A percentile compares a stretch with the other conserved stretches of the same genome.
phyloP scores from a whole-genome alignment of 1,284 basidiomycete genomes.

The Leccinum solheimii region DNA sequence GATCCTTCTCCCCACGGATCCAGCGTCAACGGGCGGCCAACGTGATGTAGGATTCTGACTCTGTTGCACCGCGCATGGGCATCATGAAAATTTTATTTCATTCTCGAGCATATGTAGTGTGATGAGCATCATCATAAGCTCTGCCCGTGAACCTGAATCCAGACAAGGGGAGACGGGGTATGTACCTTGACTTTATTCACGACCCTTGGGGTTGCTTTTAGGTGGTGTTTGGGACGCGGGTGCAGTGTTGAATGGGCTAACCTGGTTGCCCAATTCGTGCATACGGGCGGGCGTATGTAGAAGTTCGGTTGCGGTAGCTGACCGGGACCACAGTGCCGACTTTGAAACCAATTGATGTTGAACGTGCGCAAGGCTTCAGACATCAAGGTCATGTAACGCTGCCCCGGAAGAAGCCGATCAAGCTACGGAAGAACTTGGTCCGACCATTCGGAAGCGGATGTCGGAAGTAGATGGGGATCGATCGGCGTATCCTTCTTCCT shows the following conservation, averaged over 20 bases:
- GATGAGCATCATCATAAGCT: background rate
- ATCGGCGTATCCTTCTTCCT: background rate
- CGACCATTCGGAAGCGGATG: background rate
- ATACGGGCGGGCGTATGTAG: too few species aligned
- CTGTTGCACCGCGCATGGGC: background rate
- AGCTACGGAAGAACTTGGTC: too few species aligned
- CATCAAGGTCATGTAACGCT: too few species aligned
- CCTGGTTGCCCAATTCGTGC: too few species aligned
- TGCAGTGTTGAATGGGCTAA: too few species aligned
- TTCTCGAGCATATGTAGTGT: constrained; percentile 1
- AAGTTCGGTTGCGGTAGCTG: too few species aligned
- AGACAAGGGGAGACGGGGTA: background rate
- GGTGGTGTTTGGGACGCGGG: too few species aligned
- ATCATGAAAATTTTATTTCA: background rate
- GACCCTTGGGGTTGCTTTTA: too few species aligned
- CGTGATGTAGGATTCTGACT: constrained; percentile 17
- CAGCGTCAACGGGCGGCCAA: constrained; percentile 28
- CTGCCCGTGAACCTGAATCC: background rate
- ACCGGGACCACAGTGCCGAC: too few species aligned
- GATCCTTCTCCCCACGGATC: constrained; percentile 27
- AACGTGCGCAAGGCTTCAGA: too few species aligned
- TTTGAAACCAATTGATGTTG: too few species aligned
- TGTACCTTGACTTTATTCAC: background rate
- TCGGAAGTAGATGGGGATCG: background rate
- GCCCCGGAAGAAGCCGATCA: too few species aligned